Conservation (phyloP, 2,329 filamentous ascomycete genomes). For the Niveomyces coronatus region DNA sequence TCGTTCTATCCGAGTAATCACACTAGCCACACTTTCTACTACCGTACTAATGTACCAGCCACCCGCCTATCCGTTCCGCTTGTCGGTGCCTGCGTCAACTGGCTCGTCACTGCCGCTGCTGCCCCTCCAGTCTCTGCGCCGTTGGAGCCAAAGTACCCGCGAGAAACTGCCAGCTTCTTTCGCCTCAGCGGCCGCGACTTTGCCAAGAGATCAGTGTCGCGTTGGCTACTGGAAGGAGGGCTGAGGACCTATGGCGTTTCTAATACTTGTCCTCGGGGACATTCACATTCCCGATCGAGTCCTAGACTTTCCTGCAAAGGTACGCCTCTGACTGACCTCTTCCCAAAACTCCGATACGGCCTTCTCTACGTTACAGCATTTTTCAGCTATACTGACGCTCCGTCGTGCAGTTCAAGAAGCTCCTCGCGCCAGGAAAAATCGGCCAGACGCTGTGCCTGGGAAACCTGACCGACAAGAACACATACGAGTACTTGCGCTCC, state of each 20-base stretch:
- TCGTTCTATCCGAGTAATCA: not conserved
- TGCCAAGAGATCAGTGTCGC: constrained; percentile 6
- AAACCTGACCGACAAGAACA: constrained; percentile 69
- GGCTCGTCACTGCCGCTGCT: constrained; percentile 13
- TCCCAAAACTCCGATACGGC: not conserved
- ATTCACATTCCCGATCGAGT: constrained; percentile 89
- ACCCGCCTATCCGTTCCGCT: not conserved
- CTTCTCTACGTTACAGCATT: no score
- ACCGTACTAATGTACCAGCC: constrained; percentile 3
- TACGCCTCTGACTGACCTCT: constrained; percentile 25
- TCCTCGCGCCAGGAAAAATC: constrained; percentile 74
- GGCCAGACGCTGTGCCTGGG: constrained; percentile 71
- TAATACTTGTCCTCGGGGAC: constrained; percentile 87
- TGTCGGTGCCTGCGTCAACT: not conserved
- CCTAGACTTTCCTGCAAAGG: constrained; percentile 84
- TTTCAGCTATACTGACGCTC: not conserved
- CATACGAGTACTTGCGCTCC: constrained; percentile 70
- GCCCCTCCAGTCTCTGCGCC: constrained; percentile 20
- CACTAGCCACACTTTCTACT: constrained; percentile 9
- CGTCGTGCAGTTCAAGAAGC: constrained; percentile 63
- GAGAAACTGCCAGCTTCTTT: not conserved
- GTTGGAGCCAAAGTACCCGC: constrained; percentile 14
- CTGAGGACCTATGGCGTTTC: constrained; percentile 59
- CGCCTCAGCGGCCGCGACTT: constrained; percentile 12
- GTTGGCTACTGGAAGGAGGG: constrained; percentile 20